Evolutionary conservation across 2,329 filamentous ascomycete species (phyloP).

Genomic region (Eurotiales sp.): DNA sequence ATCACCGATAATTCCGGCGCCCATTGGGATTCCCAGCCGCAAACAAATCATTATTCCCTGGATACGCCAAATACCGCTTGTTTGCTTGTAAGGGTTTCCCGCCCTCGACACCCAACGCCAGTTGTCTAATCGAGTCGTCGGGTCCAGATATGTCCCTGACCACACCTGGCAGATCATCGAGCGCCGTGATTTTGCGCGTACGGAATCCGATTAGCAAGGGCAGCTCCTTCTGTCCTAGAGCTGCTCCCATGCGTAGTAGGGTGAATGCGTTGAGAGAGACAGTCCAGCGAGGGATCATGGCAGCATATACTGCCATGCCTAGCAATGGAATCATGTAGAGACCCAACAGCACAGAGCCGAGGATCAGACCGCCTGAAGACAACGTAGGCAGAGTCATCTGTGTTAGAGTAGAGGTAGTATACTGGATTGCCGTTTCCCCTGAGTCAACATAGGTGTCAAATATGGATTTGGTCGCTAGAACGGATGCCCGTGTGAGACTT

Average conservation of each 20-base stretch:
- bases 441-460: neutral
- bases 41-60: slow-evolving; percentile 6
- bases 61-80: slow-evolving; percentile 10
- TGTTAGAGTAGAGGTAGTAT: neutral
- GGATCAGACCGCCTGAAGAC: neutral
- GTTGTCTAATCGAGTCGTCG: slow-evolving; percentile 9
- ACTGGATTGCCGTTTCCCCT: neutral
- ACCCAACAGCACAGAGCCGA: slow-evolving; percentile 4
- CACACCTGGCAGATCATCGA: slow-evolving; percentile 9
- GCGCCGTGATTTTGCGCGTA: neutral
- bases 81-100: neutral
- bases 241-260: slow-evolving; percentile 13
- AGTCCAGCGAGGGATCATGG: slow-evolving; percentile 2
- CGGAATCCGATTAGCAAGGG: slow-evolving; percentile 5
- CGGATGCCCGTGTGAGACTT: slow-evolving; percentile 2
- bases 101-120: slow-evolving; percentile 8
- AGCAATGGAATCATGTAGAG: slow-evolving; percentile 12
- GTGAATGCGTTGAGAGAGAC: slow-evolving; percentile 9
- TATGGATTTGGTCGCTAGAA: slow-evolving; percentile 9
- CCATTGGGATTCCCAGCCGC: too few relatives aligned
- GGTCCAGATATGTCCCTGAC: slow-evolving; percentile 10
- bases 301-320: slow-evolving; percentile 7
- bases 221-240: slow-evolving; percentile 5
- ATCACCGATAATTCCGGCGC: too few relatives aligned
- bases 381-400: slow-evolving; percentile 5